These are phyloP conservation scores for Lactarius trivialis DNA, from an alignment of 768 basidiomycete species.

Conservation along the genomic window DNA sequence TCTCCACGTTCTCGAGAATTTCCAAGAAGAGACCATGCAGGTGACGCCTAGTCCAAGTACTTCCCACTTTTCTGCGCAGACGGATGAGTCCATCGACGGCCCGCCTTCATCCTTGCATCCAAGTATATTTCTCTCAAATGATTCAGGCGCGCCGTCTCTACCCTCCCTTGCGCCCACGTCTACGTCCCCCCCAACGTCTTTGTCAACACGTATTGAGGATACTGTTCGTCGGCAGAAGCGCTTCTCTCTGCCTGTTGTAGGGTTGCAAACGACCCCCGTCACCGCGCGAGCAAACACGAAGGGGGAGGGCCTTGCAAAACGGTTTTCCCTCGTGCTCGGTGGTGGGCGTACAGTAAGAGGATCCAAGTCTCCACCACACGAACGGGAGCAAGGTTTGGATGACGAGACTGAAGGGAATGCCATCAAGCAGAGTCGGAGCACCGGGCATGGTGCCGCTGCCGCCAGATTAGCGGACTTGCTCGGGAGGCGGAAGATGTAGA, in stretches of 20 bases:
- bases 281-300: conserved; percentile 45
- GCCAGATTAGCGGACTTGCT: conserved; percentile 51
- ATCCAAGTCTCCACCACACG: neutral
- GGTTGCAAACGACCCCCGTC: conserved; percentile 65
- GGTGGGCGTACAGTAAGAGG: conserved; percentile 24
- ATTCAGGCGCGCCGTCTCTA: conserved; percentile 5
- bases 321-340: conserved; percentile 58
- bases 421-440: conserved; percentile 21
- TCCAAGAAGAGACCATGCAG: conserved; percentile 30
- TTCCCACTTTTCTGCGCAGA: conserved; percentile 27
- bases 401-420: conserved; percentile 19
- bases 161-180: neutral
- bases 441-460: conserved; percentile 41
- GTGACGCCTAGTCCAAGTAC: conserved; percentile 25
- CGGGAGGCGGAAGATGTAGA: conserved; percentile 28
- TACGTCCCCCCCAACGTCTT: neutral
- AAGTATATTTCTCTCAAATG: conserved; percentile 14
- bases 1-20: conserved; percentile 60
- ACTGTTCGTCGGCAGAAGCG: conserved; percentile 58
- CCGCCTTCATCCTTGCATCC: conserved; percentile 24
- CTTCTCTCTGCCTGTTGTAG: conserved; percentile 73
- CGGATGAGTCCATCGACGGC: conserved; percentile 23
- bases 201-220: conserved; percentile 42
- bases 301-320: conserved; percentile 36
- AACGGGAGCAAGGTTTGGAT: neutral